Evolutionary conservation across 345 rosid species (phyloP), one percentile per base, ranked within the genome.

Genomic region (Lagerstroemia speciosa): DNA sequence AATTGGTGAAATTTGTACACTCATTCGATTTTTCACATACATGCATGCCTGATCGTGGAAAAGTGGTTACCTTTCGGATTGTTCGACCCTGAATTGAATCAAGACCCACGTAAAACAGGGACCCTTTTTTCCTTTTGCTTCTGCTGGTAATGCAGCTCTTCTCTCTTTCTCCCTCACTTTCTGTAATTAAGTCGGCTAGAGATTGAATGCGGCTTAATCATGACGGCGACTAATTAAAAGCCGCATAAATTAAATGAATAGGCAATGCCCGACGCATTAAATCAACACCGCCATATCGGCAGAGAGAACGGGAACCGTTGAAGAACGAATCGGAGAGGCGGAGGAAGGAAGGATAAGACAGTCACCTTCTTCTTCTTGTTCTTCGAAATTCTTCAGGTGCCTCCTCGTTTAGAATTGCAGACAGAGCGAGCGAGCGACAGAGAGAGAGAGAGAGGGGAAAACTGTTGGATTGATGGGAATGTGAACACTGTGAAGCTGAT

Each of bases 401-500:
- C 46, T 41, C 46, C 46, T 40, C 29, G 52, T 20, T 62, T 9
- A 20, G 50, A 15, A 26, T 71, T 55, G 71, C 61, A 32, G 55
- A 61, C 66, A 46, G 66, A 34, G 75, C n/a, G n/a, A n/a, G n/a
- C n/a, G n/a, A n/a, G n/a, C n/a, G 22, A 34, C 36, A 43, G 40
- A 6, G 70, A 58, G 50, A 63, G 55, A 41, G 40, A 33, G 45
- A 34, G 33, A 36, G 70, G 57, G 52, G 14, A 33, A 7, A 24
- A 62, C 19, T 68, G 62, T 65, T 64, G 57, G 55, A 38, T 65
- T 45, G 67, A 66, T 46, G 29, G 36, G 32, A 27, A 57, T 29
- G 31, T 32, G 64, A 71, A 67, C 55, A 70, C 27, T 72, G 26
- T 38, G 52, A n/a, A n/a, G n/a, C n/a, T n/a, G n/a, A n/a, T n/a